Percentiles rank a stretch among this genome's conserved stretches.
phyloP scores from a whole-genome alignment of 2,329 filamentous ascomycete genomes.

The Xylariomycetidae sp. region DNA sequence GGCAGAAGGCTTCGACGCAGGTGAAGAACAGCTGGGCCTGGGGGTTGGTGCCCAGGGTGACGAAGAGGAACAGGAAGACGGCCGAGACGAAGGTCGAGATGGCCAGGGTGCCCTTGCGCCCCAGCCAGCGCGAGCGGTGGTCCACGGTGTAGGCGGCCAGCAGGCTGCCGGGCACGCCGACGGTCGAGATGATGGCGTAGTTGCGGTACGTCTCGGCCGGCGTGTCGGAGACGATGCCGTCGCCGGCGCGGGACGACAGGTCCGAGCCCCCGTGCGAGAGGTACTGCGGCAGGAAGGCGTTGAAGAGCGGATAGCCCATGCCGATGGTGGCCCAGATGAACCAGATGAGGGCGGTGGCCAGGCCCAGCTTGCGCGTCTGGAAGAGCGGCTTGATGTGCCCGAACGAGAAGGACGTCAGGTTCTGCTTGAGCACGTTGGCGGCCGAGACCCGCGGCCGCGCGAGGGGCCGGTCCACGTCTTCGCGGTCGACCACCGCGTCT shows the following conservation, averaged over 20 bases:
- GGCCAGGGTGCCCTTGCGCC: conserved; percentile 68
- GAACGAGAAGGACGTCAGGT: conserved; percentile 60
- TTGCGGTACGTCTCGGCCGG: conserved; percentile 61
- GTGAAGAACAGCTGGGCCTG: conserved; percentile 58
- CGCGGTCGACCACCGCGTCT: conserved; percentile 45
- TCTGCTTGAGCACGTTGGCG: conserved; percentile 45
- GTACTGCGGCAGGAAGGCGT: conserved; percentile 85
- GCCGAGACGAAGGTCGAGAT: conserved; percentile 61
- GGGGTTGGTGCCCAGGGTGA: conserved; percentile 50
- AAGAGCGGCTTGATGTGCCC: conserved; percentile 64
- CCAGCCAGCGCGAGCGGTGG: conserved; percentile 53
- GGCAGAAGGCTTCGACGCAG: conserved; percentile 63
- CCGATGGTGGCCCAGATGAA: conserved; percentile 79
- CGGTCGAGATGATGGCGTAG: conserved; percentile 73
- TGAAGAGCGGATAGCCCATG: conserved; percentile 84
- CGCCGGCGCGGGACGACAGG: conserved; percentile 22
- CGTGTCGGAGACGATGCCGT: conserved; percentile 20
- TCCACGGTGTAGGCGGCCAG: conserved; percentile 69
- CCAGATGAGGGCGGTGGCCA: conserved; percentile 57
- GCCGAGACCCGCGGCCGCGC: conserved; percentile 27
- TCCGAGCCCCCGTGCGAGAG: conserved; percentile 52
- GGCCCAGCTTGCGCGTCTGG: conserved; percentile 43
- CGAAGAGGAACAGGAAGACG: conserved; percentile 63
- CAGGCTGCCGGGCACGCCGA: conserved; percentile 71
- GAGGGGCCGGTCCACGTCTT: conserved; percentile 16